Percentiles rank a stretch among this genome's conserved stretches.
phyloP scores from a whole-genome alignment of 257 asterid genomes.

The Solanum etuberosum region DNA sequence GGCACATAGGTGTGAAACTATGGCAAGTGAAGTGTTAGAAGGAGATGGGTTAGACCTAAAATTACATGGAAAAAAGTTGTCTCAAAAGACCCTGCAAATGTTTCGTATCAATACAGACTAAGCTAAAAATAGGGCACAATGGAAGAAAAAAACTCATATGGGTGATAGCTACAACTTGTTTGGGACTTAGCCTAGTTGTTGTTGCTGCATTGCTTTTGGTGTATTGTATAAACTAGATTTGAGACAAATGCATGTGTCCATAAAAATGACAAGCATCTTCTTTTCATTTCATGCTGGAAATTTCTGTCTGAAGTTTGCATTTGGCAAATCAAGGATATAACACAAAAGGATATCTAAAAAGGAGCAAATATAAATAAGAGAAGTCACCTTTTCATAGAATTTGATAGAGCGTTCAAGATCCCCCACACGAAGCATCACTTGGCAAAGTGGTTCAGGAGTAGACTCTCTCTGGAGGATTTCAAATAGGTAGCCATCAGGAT shows the following conservation, averaged over 20 bases:
- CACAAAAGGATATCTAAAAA: neutral
- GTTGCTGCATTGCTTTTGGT: neutral
- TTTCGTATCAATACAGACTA: neutral
- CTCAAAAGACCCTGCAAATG: neutral
- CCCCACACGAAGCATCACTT: conserved; percentile 99
- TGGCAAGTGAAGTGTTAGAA: neutral
- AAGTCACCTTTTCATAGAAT: conserved; percentile 81
- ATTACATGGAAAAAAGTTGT: neutral
- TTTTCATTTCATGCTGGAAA: neutral
- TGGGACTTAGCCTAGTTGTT: neutral
- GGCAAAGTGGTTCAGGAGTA: conserved; percentile 96
- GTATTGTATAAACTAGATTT: neutral
- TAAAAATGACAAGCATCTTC: neutral
- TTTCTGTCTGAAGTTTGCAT: neutral
- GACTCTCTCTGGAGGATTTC: conserved; percentile 85
- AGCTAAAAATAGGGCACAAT: neutral
- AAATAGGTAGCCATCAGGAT: conserved; percentile 94
- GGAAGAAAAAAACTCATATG: neutral
- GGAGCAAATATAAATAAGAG: neutral
- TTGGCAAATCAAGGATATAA: neutral
- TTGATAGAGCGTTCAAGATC: conserved; percentile 95
- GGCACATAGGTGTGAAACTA: neutral
- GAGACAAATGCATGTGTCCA: neutral
- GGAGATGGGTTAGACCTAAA: neutral
- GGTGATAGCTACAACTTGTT: neutral